These are phyloP conservation scores for Coemansia sp. DNA, from an alignment of 192 early-diverging fungal genomes.

Conservation along the genomic window DNA sequence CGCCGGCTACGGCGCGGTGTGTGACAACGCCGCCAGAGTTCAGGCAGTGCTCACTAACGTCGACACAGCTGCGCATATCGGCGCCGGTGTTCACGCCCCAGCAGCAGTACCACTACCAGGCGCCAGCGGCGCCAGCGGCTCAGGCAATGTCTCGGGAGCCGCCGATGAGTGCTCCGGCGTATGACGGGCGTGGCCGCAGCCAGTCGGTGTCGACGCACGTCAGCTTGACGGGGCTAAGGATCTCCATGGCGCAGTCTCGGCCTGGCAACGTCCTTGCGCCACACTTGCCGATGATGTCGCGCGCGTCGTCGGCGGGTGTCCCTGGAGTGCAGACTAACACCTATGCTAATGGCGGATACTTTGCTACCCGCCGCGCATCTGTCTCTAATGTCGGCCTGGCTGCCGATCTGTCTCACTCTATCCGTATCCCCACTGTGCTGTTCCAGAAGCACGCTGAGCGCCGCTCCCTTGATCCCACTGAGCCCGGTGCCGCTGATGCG, in stretches of 20 bases:
- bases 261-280: slow-evolving; percentile 45
- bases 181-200: slow-evolving; percentile 35
- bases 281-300: slow-evolving; percentile 25
- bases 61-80: slow-evolving; percentile 26
- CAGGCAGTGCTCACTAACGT: slow-evolving; percentile 39
- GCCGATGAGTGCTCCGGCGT: slow-evolving; percentile 15
- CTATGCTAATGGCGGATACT: slow-evolving; percentile 47
- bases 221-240: slow-evolving; percentile 37
- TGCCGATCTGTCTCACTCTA: slow-evolving; percentile 50
- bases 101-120: slow-evolving; percentile 13
- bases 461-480: slow-evolving; percentile 5
- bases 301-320: slow-evolving; percentile 5
- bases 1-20: slow-evolving; percentile 6
- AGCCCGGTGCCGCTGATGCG: neutral
- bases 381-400: slow-evolving; percentile 47
- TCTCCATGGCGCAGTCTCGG: slow-evolving; percentile 41
- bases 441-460: slow-evolving; percentile 38
- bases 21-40: slow-evolving; percentile 21
- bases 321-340: slow-evolving; percentile 16
- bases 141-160: slow-evolving; percentile 7
- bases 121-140: slow-evolving; percentile 4
- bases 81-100: slow-evolving; percentile 27
- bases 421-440: slow-evolving; percentile 54
- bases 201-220: slow-evolving; percentile 34
- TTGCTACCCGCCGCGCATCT: slow-evolving; percentile 53